Base-by-base conservation (phyloP, 805 yeast genomes). In the Pichia nanzhaoensis region DNA sequence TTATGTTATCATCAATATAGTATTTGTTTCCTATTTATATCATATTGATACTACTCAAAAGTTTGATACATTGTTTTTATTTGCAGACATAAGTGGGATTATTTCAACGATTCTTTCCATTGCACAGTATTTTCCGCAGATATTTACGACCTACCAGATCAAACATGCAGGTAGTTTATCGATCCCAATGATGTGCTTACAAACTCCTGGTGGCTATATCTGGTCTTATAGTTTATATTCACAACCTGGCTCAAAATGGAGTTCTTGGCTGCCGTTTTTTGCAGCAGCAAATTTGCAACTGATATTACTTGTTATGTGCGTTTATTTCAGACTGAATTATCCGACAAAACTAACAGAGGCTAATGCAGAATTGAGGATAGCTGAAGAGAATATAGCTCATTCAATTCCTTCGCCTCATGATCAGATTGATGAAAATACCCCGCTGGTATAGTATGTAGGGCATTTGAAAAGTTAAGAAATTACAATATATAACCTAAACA, bases 131-230 rank as follows among this genome's bases (percentile, higher is more conserved):
- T 65, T 86, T 41, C 96, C 96, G 1, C 96, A 87, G 61, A 71
- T 87, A 9, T 61, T 68, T 51, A 84, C 90, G 34, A 87, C 95
- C 0, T 82, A 70, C 55, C 56, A 50, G 1, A 69, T 87, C 48
- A 81, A 82, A 55, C 89, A 80, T 51, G 81, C 95, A 0, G 96
- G 95, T 9, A 80, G 89, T 1, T 68, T 87, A 19, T 84, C 95
- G 0, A 68, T 85, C 10, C 75, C 79, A 6, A 85, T 84, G 88
- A 84, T 87, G 91, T 65, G 80, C 36, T 73, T 88, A 51, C 96
- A 87, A 60, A 85, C 95, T 17, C 96, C 96, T 0, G 96, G 96
- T 14, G 95, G 95, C 16, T 82, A 75, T 51, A 46, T 86, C 2
- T 87, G 91, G 84, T 76, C 93, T 2, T 70, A 77, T n/a, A 77